These are phyloP conservation scores for Xylaria sp. DNA, from an alignment of 495 filamentous ascomycete genomes.

Conservation along the genomic window DNA sequence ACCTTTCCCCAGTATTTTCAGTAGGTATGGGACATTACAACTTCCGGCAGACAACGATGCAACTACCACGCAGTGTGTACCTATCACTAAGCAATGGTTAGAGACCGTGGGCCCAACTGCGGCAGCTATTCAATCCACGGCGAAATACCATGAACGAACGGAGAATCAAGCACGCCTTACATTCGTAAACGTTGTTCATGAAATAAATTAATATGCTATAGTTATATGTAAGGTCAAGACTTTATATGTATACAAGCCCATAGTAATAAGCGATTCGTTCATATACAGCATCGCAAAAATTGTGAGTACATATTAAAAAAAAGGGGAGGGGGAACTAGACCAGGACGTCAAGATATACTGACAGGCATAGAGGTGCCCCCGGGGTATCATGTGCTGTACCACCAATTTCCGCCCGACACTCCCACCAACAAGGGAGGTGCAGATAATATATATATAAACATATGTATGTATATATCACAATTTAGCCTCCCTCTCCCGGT, in stretches of 20 bases:
- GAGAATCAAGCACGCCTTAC: background rate
- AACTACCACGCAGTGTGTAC: background rate
- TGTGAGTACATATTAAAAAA: background rate
- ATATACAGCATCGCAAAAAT: background rate
- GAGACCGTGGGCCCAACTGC: background rate
- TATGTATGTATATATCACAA: background rate
- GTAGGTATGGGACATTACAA: no score
- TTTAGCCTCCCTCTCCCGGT: background rate
- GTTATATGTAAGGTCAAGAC: background rate
- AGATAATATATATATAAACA: background rate
- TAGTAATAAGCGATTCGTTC: background rate
- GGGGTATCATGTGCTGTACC: constrained; percentile 12
- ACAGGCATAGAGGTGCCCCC: background rate
- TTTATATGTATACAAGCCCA: background rate
- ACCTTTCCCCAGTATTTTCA: no score
- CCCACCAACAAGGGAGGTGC: background rate
- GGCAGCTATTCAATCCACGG: no score
- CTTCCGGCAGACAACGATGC: no score
- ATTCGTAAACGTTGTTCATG: no score
- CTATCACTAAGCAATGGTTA: background rate
- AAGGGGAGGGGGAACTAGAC: background rate
- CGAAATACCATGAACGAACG: no score
- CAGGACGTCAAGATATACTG: background rate
- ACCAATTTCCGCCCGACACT: constrained; percentile 5
- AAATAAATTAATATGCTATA: no score